A percentile compares a stretch with the other conserved stretches of the same genome.
phyloP scores from a whole-genome alignment of 192 early-diverging fungal genomes.

The Coemansia sp. region DNA sequence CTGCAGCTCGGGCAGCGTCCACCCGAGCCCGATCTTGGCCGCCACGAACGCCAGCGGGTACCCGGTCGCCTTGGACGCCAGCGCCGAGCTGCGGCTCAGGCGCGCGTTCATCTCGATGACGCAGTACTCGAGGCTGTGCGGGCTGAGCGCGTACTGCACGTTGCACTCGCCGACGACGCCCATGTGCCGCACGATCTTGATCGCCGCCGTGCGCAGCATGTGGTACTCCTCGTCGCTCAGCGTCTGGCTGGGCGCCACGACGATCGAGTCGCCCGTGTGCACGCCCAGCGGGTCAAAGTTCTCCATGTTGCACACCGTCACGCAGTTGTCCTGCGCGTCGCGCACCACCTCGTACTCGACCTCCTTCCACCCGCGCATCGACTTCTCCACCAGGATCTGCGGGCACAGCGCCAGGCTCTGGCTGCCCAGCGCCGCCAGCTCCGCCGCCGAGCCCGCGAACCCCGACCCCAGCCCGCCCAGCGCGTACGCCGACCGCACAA shows the following conservation, averaged over 20 bases:
- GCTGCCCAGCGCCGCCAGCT: constrained; percentile 75
- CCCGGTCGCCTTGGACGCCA: constrained; percentile 97
- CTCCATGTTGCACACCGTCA: constrained; percentile 99
- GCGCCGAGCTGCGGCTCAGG: constrained; percentile 78
- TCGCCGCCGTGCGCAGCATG: constrained; percentile 91
- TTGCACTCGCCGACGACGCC: constrained; percentile 99
- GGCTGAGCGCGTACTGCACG: constrained; percentile 95
- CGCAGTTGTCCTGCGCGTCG: constrained; percentile 95
- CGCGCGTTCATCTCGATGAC: constrained; percentile 99
- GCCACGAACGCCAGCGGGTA: constrained; percentile 98
- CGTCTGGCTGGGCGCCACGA: constrained; percentile 97
- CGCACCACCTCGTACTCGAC: constrained; percentile 99
- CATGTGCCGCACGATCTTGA: constrained; percentile 93
- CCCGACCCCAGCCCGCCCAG: constrained; percentile 98
- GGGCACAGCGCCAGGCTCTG: constrained; percentile 85
- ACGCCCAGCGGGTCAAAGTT: constrained; percentile 99
- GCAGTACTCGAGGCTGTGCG: constrained; percentile 80
- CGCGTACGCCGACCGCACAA: constrained; percentile 91
- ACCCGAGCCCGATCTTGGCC: constrained; percentile 94
- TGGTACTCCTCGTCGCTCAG: constrained; percentile 94
- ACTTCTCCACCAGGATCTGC: constrained; percentile 92
- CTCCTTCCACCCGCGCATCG: constrained; percentile 99
- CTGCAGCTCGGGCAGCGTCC: constrained; percentile 78
- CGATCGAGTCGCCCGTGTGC: constrained; percentile 99
- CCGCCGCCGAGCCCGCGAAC: constrained; percentile 75